Percentiles rank a stretch among this genome's conserved stretches.
These are phyloP conservation scores for Litchi chinensis DNA, from an alignment of 345 rosid genomes.

Conservation along the genomic window DNA sequence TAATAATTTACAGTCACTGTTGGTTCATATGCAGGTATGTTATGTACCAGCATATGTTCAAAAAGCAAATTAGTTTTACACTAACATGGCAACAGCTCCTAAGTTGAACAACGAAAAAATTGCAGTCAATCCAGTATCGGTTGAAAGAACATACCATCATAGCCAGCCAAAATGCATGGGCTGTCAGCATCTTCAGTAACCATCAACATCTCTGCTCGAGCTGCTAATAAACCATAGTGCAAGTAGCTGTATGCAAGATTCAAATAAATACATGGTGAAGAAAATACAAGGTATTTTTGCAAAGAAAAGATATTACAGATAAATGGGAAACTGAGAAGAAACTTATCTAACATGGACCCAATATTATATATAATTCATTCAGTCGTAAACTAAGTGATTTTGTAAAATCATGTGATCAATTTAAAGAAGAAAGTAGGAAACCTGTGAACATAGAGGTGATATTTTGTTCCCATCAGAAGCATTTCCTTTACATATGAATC, in stretches of 20 bases:
- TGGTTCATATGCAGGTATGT: neutral
- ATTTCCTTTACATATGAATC: slow-evolving; percentile 79
- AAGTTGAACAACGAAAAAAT: neutral
- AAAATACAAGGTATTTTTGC: neutral
- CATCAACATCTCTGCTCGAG: slow-evolving; percentile 91
- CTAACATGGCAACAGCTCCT: neutral
- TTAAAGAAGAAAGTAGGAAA: slow-evolving; percentile 28
- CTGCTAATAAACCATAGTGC: slow-evolving; percentile 93
- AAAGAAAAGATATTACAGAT: slow-evolving; percentile 6
- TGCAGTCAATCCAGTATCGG: neutral
- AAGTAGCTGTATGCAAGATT: slow-evolving; percentile 65
- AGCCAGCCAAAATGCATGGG: slow-evolving; percentile 83
- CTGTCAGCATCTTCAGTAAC: slow-evolving; percentile 61
- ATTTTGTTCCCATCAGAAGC: slow-evolving; percentile 71
- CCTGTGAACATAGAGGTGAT: slow-evolving; percentile 97
- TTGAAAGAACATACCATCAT: slow-evolving; percentile 57
- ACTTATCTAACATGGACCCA: neutral
- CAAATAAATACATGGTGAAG: slow-evolving; percentile 7
- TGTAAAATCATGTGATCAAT: slow-evolving; percentile 9
- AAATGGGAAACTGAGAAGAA: neutral
- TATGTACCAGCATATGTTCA: neutral
- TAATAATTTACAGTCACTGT: neutral
- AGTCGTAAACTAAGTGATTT: neutral
- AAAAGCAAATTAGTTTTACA: neutral
- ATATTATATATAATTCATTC: neutral